Evolutionary conservation across 2,329 filamentous ascomycete genomes (phyloP).

Genomic region (Metarhizium anisopliae): DNA sequence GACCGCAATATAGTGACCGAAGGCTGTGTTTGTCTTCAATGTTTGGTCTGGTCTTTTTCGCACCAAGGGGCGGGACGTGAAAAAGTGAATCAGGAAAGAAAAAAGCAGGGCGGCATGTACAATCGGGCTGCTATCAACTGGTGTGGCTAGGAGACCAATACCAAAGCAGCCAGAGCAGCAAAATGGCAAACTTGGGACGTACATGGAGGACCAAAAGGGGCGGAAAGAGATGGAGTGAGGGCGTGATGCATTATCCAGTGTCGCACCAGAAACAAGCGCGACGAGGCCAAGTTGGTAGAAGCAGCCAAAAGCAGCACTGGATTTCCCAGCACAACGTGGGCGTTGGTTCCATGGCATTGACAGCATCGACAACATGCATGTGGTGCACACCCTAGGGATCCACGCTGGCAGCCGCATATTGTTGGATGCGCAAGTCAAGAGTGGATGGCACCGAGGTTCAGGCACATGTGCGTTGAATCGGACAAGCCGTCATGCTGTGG

Average conservation of each 20-base stretch:
- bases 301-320: conserved; percentile 16
- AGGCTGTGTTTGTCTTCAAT: neutral
- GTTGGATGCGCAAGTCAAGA: too few species aligned
- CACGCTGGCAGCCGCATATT: too few species aligned
- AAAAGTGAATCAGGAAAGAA: too few species aligned
- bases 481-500: neutral
- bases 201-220: neutral
- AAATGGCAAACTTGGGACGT: neutral
- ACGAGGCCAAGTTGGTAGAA: conserved; percentile 3
- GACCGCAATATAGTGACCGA: conserved; percentile 15
- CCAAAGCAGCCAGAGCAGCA: neutral
- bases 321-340: conserved; percentile 5
- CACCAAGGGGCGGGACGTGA: too few species aligned
- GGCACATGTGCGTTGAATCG: conserved; percentile 10
- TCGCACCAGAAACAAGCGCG: conserved; percentile 14
- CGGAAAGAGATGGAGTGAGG: neutral
- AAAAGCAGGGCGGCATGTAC: too few species aligned
- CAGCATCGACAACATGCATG: neutral
- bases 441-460: neutral
- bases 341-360: neutral
- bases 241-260: too few species aligned
- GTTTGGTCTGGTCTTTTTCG: too few species aligned
- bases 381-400: too few species aligned
- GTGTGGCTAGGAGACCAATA: too few species aligned
- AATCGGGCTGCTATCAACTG: too few species aligned